A percentile compares a stretch with the other conserved stretches of the same genome.
These are phyloP conservation scores for Cladosporium austrohemisphaericum DNA, from an alignment of 2,329 filamentous ascomycete genomes.

Conservation along the genomic window DNA sequence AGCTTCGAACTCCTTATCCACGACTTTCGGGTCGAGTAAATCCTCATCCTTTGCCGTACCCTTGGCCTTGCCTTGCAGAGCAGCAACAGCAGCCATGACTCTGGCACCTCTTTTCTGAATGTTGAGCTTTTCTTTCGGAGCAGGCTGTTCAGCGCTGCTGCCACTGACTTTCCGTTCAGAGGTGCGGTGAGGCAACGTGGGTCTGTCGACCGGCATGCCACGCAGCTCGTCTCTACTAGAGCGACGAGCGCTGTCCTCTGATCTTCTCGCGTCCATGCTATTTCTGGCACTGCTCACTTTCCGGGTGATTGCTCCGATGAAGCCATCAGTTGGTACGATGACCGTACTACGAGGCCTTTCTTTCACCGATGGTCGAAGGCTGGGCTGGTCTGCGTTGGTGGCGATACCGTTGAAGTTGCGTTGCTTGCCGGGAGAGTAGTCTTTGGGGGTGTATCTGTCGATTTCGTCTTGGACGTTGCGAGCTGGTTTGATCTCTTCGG, in stretches of 20 bases:
- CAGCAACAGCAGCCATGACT: constrained; percentile 63
- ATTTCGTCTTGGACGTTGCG: constrained; percentile 53
- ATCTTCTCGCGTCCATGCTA: constrained; percentile 26
- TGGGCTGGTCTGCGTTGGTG: constrained; percentile 30
- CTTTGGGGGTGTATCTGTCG: constrained; percentile 55
- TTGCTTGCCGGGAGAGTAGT: constrained; percentile 60
- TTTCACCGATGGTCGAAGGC: constrained; percentile 45
- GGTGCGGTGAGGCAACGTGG: constrained; percentile 22
- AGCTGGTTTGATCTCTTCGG: constrained; percentile 44
- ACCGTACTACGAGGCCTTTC: constrained; percentile 30
- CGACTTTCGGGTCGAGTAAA: constrained; percentile 50
- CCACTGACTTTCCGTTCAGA: constrained; percentile 35
- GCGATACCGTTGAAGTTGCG: constrained; percentile 51
- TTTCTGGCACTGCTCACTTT: constrained; percentile 26
- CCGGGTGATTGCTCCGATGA: constrained; percentile 27
- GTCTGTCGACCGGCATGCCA: constrained; percentile 22
- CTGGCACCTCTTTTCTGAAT: constrained; percentile 49
- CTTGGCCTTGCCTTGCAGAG: constrained; percentile 54
- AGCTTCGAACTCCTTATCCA: constrained; percentile 61
- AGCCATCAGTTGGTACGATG: constrained; percentile 18
- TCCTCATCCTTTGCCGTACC: constrained; percentile 41
- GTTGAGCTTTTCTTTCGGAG: constrained; percentile 28
- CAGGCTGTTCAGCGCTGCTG: constrained; percentile 31
- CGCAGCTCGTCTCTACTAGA: constrained; percentile 17
- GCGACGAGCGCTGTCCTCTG: constrained; percentile 24